phyloP scores from a whole-genome alignment of 202 grass and related monocot genomes.

The Dendrocalamus latiflorus region DNA sequence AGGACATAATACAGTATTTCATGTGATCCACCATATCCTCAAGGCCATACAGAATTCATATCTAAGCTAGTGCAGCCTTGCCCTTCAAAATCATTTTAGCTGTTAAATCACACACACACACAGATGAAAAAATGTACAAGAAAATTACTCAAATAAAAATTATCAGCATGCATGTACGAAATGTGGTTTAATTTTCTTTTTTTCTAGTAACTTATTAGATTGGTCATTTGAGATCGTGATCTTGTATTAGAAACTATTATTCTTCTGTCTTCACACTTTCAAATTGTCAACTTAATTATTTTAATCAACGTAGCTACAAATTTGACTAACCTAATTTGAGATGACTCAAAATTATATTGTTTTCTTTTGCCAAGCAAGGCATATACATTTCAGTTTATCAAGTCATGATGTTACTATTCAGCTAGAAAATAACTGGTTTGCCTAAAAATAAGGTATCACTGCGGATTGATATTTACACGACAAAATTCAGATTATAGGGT shows the following conservation, averaged over 20 bases:
- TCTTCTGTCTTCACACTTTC: background rate
- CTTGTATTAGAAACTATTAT: background rate
- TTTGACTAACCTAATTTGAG: background rate
- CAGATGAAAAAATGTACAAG: background rate
- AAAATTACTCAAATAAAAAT: background rate
- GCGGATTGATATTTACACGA: too few relatives aligned
- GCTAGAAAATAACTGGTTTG: too few relatives aligned
- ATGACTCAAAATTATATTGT: too few relatives aligned
- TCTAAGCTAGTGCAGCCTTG: background rate
- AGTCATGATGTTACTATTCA: too few relatives aligned
- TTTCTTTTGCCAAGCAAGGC: too few relatives aligned
- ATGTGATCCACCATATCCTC: background rate
- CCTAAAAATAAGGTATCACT: too few relatives aligned
- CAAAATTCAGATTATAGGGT: too few relatives aligned
- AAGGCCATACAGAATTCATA: background rate
- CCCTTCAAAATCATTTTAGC: background rate
- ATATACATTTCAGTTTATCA: too few relatives aligned
- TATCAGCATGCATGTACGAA: background rate
- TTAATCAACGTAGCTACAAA: background rate
- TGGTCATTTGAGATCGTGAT: background rate
- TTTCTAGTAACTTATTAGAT: background rate
- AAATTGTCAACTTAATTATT: background rate
- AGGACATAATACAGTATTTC: background rate
- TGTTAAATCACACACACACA: too few relatives aligned
- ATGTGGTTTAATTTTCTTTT: background rate